Evolutionary conservation across 2,329 filamentous ascomycete genomes (phyloP).

Genomic region (Penicillium sp.): DNA sequence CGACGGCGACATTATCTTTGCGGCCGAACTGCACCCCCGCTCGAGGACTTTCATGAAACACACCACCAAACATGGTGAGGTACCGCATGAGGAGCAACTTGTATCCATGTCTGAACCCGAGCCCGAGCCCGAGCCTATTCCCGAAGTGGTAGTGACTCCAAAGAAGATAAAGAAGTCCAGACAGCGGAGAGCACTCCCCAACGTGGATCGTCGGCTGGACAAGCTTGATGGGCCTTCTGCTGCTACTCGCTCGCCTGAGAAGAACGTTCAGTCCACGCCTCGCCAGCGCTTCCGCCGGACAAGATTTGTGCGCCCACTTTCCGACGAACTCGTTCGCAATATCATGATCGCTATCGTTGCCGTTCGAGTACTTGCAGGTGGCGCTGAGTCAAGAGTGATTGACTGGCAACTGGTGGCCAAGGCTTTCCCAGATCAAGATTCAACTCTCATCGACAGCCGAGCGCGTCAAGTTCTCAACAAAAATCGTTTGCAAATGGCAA

Average conservation of each 20-base stretch:
- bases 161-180: neutral
- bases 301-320: conserved; percentile 24
- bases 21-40: conserved; percentile 20
- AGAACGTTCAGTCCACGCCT: conserved; percentile 6
- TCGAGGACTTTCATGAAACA: neutral
- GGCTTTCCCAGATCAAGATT: conserved; percentile 44
- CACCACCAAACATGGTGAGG: neutral
- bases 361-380: conserved; percentile 48
- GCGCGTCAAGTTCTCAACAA: conserved; percentile 41
- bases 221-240: conserved; percentile 25
- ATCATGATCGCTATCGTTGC: conserved; percentile 47
- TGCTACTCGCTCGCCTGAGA: conserved; percentile 8
- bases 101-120: neutral
- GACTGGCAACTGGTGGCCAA: conserved; percentile 49
- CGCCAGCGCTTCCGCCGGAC: conserved; percentile 26
- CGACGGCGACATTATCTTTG: conserved; percentile 36
- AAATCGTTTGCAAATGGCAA: conserved; percentile 42
- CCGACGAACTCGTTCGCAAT: conserved; percentile 32
- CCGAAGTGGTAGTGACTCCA: neutral
- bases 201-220: conserved; percentile 28
- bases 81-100: neutral
- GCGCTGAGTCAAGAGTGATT: conserved; percentile 42
- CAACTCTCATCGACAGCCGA: conserved; percentile 37
- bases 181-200: conserved; percentile 1
- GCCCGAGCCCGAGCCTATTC: no score